A percentile compares a stretch with the other conserved stretches of the same genome.
Conservation (phyloP, 805 yeast species). For the Scheffersomyces spartinae region DNA sequence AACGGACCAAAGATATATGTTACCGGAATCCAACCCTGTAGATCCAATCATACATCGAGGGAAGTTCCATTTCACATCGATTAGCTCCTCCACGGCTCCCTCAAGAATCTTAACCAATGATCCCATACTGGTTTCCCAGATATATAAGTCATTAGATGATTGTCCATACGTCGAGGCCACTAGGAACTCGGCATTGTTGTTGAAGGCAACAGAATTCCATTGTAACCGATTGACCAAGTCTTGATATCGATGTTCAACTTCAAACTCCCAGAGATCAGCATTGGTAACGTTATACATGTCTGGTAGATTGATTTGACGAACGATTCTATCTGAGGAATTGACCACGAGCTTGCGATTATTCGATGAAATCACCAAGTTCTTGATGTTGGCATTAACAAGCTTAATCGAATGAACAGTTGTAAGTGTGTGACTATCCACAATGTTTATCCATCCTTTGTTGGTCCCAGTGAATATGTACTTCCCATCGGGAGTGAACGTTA, state of each 20-base stretch:
- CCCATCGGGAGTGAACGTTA: slow-evolving; percentile 43
- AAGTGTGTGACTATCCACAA: slow-evolving; percentile 21
- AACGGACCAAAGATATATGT: slow-evolving; percentile 72
- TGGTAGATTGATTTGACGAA: slow-evolving; percentile 48
- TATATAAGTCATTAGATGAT: slow-evolving; percentile 77
- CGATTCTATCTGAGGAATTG: slow-evolving; percentile 68
- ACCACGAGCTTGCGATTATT: slow-evolving; percentile 54
- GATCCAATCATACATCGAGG: slow-evolving; percentile 64
- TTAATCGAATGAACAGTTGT: slow-evolving; percentile 37
- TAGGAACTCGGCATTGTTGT: slow-evolving; percentile 68
- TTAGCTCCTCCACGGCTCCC: slow-evolving; percentile 81
- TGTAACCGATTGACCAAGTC: slow-evolving; percentile 82
- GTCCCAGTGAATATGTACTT: slow-evolving; percentile 61
- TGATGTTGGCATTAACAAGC: slow-evolving; percentile 60
- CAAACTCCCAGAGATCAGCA: slow-evolving; percentile 38
- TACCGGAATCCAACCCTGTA: slow-evolving; percentile 78
- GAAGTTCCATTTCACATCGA: slow-evolving; percentile 81
- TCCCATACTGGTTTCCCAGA: slow-evolving; percentile 89
- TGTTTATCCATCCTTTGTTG: slow-evolving; percentile 64
- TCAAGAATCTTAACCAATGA: slow-evolving; percentile 81
- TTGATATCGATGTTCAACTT: slow-evolving; percentile 71
- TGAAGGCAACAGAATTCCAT: slow-evolving; percentile 76
- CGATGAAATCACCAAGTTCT: slow-evolving; percentile 48
- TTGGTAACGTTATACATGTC: slow-evolving; percentile 21
- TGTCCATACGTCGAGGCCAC: slow-evolving; percentile 79